Evolutionary conservation across 202 grass and related monocot genomes (phyloP), one percentile per base, ranked within the genome.

Genomic region (Bolboschoenoplectus hybrid): DNA sequence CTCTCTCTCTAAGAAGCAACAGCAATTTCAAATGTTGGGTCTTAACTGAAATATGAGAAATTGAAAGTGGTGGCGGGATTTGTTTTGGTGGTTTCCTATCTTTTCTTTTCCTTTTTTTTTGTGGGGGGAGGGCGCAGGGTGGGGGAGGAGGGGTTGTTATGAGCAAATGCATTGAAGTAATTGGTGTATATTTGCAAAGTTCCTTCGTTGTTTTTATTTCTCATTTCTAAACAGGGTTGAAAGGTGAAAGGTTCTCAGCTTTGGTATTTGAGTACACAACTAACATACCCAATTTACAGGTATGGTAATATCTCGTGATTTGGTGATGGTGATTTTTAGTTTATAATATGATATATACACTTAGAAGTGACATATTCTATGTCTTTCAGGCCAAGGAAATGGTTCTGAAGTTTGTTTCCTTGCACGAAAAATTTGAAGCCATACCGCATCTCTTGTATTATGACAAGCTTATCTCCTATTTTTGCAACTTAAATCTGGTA

Each of bases 401-500:
- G 87, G 35, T 97, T 53, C 63, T 46, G 81, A 64, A 69, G 46
- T 93, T 93, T 80, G 82, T 82, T 84, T 91, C 83, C 85, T 91
- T 91, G 90, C 91, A 93, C 43, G 89, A 95, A 78, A 95, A 93
- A 86, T 90, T 93, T 88, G 82, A 88, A 80, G 46, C 90, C 55
- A 60, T 51, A 43, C 90, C 93, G 38, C 90, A 90, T 86, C 63
- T 87, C 81, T 66, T 65, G 91, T 86, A 75, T 84, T 92, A 93
- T 49, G 81, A 88, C 62, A 95, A 87, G 85, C 81, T 97, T 45
- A 81, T 97, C 44, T 75, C 85, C 53, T 67, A 91, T 41, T 95
- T 93, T 87, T 97, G 93, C 87, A 80, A 85, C 43, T 91, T 52
- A 20, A 91, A 72, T 80, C 85, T 92, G 91, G 95, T 97, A 94